Evolutionary conservation across 2,329 filamentous ascomycete species (phyloP).

Genomic region (Grosmannia huntii): DNA sequence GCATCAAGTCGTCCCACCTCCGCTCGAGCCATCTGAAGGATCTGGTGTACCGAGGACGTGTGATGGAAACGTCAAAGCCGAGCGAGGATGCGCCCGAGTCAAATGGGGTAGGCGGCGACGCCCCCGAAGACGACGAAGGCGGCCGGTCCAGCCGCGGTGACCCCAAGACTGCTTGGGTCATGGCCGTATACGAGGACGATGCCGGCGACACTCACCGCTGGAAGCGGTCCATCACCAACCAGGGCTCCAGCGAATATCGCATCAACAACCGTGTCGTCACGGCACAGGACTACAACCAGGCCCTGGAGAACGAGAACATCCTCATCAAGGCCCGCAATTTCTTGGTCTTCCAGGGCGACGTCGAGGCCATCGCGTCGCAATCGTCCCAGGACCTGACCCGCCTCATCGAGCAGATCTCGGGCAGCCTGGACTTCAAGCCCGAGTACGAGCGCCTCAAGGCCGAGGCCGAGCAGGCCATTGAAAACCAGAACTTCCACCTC

Average conservation of each 20-base stretch:
- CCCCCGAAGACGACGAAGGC: conserved; percentile 48
- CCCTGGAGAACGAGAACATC: conserved; percentile 87
- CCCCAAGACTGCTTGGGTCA: conserved; percentile 93
- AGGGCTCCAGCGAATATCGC: conserved; percentile 85
- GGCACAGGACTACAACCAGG: conserved; percentile 85
- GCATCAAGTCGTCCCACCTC: conserved; percentile 96
- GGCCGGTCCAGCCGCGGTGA: conserved; percentile 61
- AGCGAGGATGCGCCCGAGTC: conserved; percentile 60
- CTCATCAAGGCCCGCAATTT: conserved; percentile 97
- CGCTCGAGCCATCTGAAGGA: conserved; percentile 90
- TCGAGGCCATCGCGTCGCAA: conserved; percentile 92
- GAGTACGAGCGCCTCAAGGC: conserved; percentile 87
- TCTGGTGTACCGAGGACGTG: conserved; percentile 87
- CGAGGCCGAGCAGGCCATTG: conserved; percentile 73
- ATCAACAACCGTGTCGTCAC: conserved; percentile 89
- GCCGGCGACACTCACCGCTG: conserved; percentile 88
- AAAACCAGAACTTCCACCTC: conserved; percentile 80
- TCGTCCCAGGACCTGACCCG: conserved; percentile 87
- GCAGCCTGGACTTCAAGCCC: conserved; percentile 84
- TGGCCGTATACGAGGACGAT: conserved; percentile 98
- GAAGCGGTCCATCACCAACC: conserved; percentile 86
- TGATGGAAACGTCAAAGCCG: conserved; percentile 83
- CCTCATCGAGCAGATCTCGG: conserved; percentile 94
- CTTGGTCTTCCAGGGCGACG: conserved; percentile 94
- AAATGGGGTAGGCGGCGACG: conserved; percentile 46